Evolutionary conservation across 2,329 filamentous ascomycete species (phyloP).

Genomic region (Cytospora leucostoma): DNA sequence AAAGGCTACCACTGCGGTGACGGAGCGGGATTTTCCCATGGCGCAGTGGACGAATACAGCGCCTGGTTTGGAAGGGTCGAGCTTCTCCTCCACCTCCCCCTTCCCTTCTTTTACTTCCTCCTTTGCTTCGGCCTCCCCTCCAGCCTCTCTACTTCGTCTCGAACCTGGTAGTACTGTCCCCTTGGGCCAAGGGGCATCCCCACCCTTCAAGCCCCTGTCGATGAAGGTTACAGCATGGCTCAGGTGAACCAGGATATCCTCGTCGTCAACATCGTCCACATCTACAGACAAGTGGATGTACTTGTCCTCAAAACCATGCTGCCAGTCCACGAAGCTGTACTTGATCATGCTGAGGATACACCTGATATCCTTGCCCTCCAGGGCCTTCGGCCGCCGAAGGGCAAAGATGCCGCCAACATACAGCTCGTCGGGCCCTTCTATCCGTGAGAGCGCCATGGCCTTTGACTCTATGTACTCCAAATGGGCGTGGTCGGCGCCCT

Average conservation of each 20-base stretch:
- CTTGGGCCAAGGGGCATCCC: constrained; percentile 2
- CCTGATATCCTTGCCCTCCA: constrained; percentile 76
- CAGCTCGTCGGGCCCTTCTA: constrained; percentile 45
- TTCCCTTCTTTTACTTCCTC: neutral
- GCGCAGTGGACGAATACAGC: constrained; percentile 71
- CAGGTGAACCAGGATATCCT: constrained; percentile 82
- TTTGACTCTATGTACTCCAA: constrained; percentile 28
- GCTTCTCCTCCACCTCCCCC: neutral
- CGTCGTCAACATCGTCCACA: constrained; percentile 87
- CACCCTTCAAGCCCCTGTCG: constrained; percentile 62
- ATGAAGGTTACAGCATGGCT: constrained; percentile 81
- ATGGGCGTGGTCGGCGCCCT: constrained; percentile 25
- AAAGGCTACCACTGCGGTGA: constrained; percentile 81
- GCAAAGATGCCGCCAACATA: constrained; percentile 66
- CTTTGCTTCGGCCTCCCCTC: neutral
- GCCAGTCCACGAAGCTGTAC: constrained; percentile 44
- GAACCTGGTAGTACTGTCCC: constrained; percentile 18
- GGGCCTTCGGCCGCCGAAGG: constrained; percentile 68
- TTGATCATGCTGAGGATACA: constrained; percentile 82
- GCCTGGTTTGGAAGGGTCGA: constrained; percentile 32
- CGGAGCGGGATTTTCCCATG: constrained; percentile 94
- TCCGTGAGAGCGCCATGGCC: constrained; percentile 45
- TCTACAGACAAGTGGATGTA: constrained; percentile 78
- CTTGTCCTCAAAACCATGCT: constrained; percentile 50
- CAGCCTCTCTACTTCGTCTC: neutral